Evolutionary conservation across 305 asterid genomes (phyloP).

Genomic region (Ilex paraguariensis): DNA sequence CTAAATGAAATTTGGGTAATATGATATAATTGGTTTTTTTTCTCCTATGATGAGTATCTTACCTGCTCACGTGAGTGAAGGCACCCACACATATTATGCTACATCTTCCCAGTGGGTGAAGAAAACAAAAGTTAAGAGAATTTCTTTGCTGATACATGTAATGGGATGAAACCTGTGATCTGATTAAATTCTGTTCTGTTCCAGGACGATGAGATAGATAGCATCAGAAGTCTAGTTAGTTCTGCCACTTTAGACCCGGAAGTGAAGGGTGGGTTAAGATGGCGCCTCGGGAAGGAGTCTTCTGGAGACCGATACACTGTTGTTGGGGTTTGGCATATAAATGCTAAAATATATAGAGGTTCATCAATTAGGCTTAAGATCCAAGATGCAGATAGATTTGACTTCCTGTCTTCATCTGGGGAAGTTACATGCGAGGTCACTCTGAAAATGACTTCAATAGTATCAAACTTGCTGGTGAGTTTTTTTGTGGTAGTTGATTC

Average conservation of each 20-base stretch:
- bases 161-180: neutral
- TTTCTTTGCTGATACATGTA: no score
- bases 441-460: conserved; percentile 32
- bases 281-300: conserved; percentile 43
- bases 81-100: no score
- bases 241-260: conserved; percentile 39
- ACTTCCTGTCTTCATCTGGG: conserved; percentile 35
- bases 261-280: conserved; percentile 48
- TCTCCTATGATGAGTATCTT: no score
- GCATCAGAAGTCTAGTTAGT: conserved; percentile 29
- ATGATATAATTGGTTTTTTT: no score
- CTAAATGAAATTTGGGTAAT: no score
- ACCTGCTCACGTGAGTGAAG: no score
- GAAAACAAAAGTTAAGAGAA: no score
- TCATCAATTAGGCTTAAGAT: conserved; percentile 33
- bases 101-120: no score
- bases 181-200: conserved; percentile 7
- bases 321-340: conserved; percentile 37
- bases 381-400: conserved; percentile 43
- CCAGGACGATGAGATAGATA: conserved; percentile 45
- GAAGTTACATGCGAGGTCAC: conserved; percentile 39
- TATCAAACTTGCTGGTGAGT: conserved; percentile 34
- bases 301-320: conserved; percentile 37
- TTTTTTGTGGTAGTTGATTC: neutral
- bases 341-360: conserved; percentile 21